A percentile compares a stretch with the other conserved stretches of the same genome.
Conservation (phyloP, 2,329 filamentous ascomycete genomes). For the Dothistroma pini region DNA sequence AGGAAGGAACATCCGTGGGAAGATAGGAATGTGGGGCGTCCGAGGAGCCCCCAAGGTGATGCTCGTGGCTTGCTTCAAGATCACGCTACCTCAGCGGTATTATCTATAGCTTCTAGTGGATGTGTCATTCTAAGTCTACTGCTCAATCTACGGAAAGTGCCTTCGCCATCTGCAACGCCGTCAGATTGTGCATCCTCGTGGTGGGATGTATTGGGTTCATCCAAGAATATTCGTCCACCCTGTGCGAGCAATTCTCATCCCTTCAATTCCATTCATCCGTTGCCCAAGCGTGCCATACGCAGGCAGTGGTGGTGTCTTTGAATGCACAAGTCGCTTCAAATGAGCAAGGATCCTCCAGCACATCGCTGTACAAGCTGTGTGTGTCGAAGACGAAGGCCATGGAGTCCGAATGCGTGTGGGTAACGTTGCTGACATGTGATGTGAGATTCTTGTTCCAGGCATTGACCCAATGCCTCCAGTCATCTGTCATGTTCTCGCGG, state of each 20-base stretch:
- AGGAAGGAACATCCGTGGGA: neutral
- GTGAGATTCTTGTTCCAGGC: constrained; percentile 51
- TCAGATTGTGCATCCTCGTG: constrained; percentile 3
- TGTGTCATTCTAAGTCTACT: neutral
- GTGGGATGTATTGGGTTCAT: constrained; percentile 31
- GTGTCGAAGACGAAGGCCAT: constrained; percentile 55
- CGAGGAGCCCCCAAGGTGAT: neutral
- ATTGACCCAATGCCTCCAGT: constrained; percentile 40
- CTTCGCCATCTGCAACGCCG: neutral
- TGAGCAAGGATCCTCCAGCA: constrained; percentile 51
- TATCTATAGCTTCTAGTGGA: no score
- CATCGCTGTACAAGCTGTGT: constrained; percentile 49
- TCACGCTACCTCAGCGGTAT: no score
- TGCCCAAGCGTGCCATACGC: constrained; percentile 51
- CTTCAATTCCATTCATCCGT: constrained; percentile 39
- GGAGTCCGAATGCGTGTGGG: constrained; percentile 37
- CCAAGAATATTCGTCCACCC: constrained; percentile 64
- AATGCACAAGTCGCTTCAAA: constrained; percentile 50
- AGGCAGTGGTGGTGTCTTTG: constrained; percentile 56
- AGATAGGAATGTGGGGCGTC: neutral
- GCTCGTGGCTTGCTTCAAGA: neutral
- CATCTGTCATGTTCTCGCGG: constrained; percentile 19
- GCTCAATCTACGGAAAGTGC: neutral
- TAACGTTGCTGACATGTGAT: constrained; percentile 42
- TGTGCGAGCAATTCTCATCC: constrained; percentile 48